phyloP scores from a whole-genome alignment of 495 filamentous ascomycete species.

The Penicillium macrosclerotiorum region DNA sequence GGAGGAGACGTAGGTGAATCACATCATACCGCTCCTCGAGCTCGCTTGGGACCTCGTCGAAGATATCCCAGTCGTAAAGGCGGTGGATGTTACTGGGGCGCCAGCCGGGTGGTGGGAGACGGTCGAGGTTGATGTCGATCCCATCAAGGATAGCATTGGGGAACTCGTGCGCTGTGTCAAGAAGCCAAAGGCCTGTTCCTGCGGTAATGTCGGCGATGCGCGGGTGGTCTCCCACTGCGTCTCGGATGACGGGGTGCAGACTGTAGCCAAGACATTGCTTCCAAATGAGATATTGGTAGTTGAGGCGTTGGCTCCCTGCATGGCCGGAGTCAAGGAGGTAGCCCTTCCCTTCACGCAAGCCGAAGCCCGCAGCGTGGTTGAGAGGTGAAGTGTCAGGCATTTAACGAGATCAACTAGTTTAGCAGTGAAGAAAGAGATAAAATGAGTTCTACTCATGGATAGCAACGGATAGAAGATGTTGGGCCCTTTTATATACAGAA shows the following conservation, averaged over 20 bases:
- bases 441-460: neutral
- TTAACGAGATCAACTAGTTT: neutral
- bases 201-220: conserved; percentile 21
- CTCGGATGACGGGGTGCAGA: conserved; percentile 14
- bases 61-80: conserved; percentile 27
- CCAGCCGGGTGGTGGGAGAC: conserved; percentile 19
- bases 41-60: conserved; percentile 16
- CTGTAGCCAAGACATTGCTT: conserved; percentile 10
- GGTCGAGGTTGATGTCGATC: conserved; percentile 26
- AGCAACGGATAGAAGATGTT: neutral
- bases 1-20: conserved; percentile 33
- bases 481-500: neutral
- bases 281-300: conserved; percentile 12
- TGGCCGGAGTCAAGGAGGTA: conserved; percentile 11
- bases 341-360: conserved; percentile 9
- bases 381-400: conserved; percentile 5
- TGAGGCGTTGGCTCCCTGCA: conserved; percentile 5
- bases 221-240: conserved; percentile 4
- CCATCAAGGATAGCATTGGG: conserved; percentile 17
- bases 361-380: conserved; percentile 6
- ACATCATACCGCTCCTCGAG: conserved; percentile 31
- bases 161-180: conserved; percentile 19
- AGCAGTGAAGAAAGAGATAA: neutral
- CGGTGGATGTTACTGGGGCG: conserved; percentile 24
- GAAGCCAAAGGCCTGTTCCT: conserved; percentile 29